Percentiles rank a stretch among this genome's conserved stretches.
These are phyloP conservation scores for Colletotrichum plurivorum DNA, from an alignment of 2,329 filamentous ascomycete species.

Conservation along the genomic window DNA sequence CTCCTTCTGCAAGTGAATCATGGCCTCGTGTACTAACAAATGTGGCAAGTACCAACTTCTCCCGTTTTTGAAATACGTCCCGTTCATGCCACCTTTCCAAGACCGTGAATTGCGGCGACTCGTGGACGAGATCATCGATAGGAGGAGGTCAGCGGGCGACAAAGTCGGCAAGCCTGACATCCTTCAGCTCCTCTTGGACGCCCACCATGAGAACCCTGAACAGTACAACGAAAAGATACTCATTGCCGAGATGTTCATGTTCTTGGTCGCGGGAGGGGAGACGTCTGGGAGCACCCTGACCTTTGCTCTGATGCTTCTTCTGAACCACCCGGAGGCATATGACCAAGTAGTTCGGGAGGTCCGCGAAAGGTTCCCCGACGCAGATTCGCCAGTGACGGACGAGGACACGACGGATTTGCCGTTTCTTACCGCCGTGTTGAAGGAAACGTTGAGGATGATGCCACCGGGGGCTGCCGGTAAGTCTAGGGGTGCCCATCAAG, in stretches of 20 bases:
- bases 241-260: slow-evolving; percentile 25
- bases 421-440: slow-evolving; percentile 60
- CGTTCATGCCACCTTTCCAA: slow-evolving; percentile 8
- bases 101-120: slow-evolving; percentile 12
- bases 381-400: slow-evolving; percentile 5
- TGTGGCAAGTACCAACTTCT: slow-evolving; percentile 18
- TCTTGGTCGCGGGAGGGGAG: slow-evolving; percentile 14
- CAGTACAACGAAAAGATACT: neutral
- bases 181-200: slow-evolving; percentile 9
- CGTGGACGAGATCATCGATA: slow-evolving; percentile 9
- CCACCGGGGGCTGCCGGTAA: slow-evolving; percentile 48
- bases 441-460: slow-evolving; percentile 52
- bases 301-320: slow-evolving; percentile 8
- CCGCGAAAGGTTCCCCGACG: slow-evolving; percentile 1
- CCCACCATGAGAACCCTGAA: slow-evolving; percentile 10
- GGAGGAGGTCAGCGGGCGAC: neutral
- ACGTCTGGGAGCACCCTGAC: slow-evolving; percentile 1
- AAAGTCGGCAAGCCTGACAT: slow-evolving; percentile 10
- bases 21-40: neutral
- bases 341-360: neutral
- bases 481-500: slow-evolving; percentile 29
- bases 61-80: slow-evolving; percentile 13
- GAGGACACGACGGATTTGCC: slow-evolving; percentile 51
- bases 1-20: neutral
- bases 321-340: slow-evolving; percentile 3